Percentiles rank a stretch among this genome's conserved stretches.
phyloP scores from a whole-genome alignment of 2,329 filamentous ascomycete genomes.

The Sarocladium kiliense region DNA sequence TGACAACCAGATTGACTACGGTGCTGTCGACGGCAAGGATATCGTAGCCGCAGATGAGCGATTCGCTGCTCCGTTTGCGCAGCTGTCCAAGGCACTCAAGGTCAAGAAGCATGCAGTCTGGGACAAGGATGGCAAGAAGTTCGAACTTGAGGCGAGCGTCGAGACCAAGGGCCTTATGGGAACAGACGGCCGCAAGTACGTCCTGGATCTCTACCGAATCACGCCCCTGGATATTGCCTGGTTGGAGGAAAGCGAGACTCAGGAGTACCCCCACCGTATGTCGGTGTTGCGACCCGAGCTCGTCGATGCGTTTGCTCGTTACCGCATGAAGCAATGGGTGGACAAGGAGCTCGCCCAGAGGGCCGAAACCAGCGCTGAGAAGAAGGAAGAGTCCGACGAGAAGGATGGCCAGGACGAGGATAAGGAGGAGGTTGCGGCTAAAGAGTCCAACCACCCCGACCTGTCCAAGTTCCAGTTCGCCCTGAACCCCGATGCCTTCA shows the following conservation, averaged over 20 bases:
- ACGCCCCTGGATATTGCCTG: slow-evolving; percentile 87
- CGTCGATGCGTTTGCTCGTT: slow-evolving; percentile 77
- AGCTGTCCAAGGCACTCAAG: slow-evolving; percentile 83
- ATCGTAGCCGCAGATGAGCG: slow-evolving; percentile 85
- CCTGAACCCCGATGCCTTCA: slow-evolving; percentile 93
- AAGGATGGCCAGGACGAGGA: slow-evolving; percentile 13
- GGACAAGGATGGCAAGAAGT: slow-evolving; percentile 90
- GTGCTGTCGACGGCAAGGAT: slow-evolving; percentile 95
- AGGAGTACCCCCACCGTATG: slow-evolving; percentile 88
- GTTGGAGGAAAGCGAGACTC: slow-evolving; percentile 68
- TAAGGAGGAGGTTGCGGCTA: slow-evolving; percentile 20
- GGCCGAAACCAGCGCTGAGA: slow-evolving; percentile 21
- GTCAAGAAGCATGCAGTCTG: slow-evolving; percentile 95
- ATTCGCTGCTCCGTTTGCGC: slow-evolving; percentile 79
- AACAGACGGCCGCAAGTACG: slow-evolving; percentile 93
- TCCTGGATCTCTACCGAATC: slow-evolving; percentile 93
- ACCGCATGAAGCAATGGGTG: slow-evolving; percentile 86
- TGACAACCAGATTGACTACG: slow-evolving; percentile 98
- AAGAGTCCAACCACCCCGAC: slow-evolving; percentile 67
- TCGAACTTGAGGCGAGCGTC: slow-evolving; percentile 90
- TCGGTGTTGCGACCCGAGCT: slow-evolving; percentile 87
- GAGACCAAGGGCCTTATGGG: slow-evolving; percentile 98
- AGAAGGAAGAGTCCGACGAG: slow-evolving; percentile 15
- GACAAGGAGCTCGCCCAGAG: slow-evolving; percentile 63
- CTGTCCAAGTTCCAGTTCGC: slow-evolving; percentile 82